Evolutionary conservation across 495 filamentous ascomycete genomes (phyloP).

Genomic region (Haplographium delicatum): DNA sequence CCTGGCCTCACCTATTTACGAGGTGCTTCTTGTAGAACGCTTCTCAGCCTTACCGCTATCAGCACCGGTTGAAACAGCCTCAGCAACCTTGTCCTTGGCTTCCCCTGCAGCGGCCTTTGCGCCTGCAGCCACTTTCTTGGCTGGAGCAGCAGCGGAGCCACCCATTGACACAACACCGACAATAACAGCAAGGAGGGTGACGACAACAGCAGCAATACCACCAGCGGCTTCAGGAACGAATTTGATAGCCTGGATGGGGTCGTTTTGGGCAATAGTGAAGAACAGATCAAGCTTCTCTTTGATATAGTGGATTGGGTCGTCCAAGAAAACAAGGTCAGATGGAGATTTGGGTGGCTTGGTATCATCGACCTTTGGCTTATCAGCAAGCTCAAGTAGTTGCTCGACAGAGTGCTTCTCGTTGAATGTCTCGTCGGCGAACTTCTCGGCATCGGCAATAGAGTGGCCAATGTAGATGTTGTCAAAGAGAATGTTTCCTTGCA

Average conservation of each 20-base stretch:
- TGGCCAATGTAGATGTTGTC: constrained; percentile 99
- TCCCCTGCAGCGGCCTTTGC: constrained; percentile 65
- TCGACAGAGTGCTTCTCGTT: constrained; percentile 86
- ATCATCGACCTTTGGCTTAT: constrained; percentile 72
- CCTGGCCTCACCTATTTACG: constrained; percentile 13
- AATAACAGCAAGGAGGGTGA: constrained; percentile 63
- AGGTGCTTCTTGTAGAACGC: constrained; percentile 42
- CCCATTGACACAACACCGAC: constrained; percentile 46
- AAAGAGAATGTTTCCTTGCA: constrained; percentile 98
- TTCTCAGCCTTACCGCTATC: constrained; percentile 63
- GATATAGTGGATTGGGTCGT: constrained; percentile 85
- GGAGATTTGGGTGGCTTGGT: constrained; percentile 53
- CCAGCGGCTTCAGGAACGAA: constrained; percentile 88
- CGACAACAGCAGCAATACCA: constrained; percentile 61
- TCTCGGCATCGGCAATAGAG: constrained; percentile 87
- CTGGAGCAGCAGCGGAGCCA: constrained; percentile 42
- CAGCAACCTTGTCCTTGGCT: constrained; percentile 73
- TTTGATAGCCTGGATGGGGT: constrained; percentile 87
- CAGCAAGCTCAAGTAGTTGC: constrained; percentile 73
- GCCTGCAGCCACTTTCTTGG: constrained; percentile 55
- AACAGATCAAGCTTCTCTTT: constrained; percentile 90
- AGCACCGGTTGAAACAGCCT: constrained; percentile 59
- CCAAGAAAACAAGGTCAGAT: constrained; percentile 78
- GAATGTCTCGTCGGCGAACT: constrained; percentile 87
- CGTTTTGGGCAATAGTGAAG: constrained; percentile 73